Evolutionary conservation across 768 basidiomycete species (phyloP).

Genomic region (Amanita subjunquillea): DNA sequence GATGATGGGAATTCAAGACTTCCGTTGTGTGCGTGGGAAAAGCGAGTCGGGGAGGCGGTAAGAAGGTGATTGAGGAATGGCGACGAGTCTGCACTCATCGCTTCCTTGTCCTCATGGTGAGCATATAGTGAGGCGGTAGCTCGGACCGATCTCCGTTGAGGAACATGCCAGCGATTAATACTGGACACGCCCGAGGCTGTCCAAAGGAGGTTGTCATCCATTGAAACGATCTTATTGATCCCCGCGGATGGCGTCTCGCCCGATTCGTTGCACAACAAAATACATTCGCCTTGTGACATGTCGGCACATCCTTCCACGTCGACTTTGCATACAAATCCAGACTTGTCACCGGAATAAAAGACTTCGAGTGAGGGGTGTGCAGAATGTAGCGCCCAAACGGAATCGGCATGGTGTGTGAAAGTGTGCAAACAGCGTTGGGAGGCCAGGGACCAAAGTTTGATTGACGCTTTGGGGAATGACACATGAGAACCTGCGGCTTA

Average conservation of each 20-base stretch:
- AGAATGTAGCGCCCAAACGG: slow-evolving; percentile 90
- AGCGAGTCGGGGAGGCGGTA: slow-evolving; percentile 1
- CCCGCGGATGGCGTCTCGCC: slow-evolving; percentile 19
- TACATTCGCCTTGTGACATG: slow-evolving; percentile 82
- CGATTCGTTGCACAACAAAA: slow-evolving; percentile 68
- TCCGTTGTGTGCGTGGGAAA: not conserved
- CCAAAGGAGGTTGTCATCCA: slow-evolving; percentile 82
- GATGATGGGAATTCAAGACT: slow-evolving; percentile 5
- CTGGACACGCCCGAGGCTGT: slow-evolving; percentile 79
- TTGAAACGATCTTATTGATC: slow-evolving; percentile 64
- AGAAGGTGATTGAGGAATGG: slow-evolving; percentile 11
- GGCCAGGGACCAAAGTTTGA: slow-evolving; percentile 90
- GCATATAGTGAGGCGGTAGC: slow-evolving; percentile 11
- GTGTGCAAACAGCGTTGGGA: slow-evolving; percentile 91
- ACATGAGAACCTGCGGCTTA: not conserved
- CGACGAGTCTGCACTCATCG: slow-evolving; percentile 9
- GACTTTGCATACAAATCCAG: slow-evolving; percentile 85
- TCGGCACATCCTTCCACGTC: slow-evolving; percentile 79
- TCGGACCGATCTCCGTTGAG: slow-evolving; percentile 33
- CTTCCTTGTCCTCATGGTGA: slow-evolving; percentile 17
- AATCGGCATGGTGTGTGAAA: slow-evolving; percentile 90
- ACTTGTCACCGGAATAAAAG: slow-evolving; percentile 93
- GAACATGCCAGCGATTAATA: slow-evolving; percentile 75
- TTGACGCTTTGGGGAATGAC: slow-evolving; percentile 37
- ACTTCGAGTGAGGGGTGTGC: slow-evolving; percentile 75